Base-by-base conservation (phyloP, 2,329 filamentous ascomycete species). In the Fusarium armeniacum region DNA sequence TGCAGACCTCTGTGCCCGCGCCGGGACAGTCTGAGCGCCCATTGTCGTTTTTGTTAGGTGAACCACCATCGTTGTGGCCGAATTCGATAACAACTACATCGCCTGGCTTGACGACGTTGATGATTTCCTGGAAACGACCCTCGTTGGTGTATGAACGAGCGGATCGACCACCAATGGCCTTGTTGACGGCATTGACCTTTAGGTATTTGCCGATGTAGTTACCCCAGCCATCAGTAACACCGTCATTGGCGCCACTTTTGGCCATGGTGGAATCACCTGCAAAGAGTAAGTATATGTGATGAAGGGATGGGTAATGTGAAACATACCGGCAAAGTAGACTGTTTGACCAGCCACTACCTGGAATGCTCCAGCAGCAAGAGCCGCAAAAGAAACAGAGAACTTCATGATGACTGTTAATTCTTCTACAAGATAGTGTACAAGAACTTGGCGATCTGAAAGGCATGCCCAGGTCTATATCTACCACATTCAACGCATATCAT, bases 81-180 rank as follows among this genome's bases (percentile, higher is more conserved):
- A 92, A 91, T 72, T 92, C 90, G 55, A 92, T 91, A 55, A 92
- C 82, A 2, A 91, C 89, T 77, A 87, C 89, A 77, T 92, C 90
- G 33, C 87, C 88, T 2, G 81, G 58, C 73, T 85, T 70, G 26
- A 91, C 81, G 3, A 81, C 73, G 33, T 82, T 78, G 47, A 85
- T 84, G 54, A 92, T 85, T 1, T 81, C 82, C 18, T 83, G 78
- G 80, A 92, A 93, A 16, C 87, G 87, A 11, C 86, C 87, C 78
- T 93, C 90, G 49, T 87, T 84, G 2, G 86, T 90, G 79, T 85
- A 93, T 24, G 88, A 91, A 47, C 90, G 85, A 2, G 90, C 89
- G 28, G 86, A 89, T 51, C 90, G 87, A 22, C 91, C 91, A 11
- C 83, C 89, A 20, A 91, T 85, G 33, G 91, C 90, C 55, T 86